These are phyloP conservation scores for Annulohypoxylon stygium DNA, from an alignment of 495 filamentous ascomycete species.

Conservation along the genomic window DNA sequence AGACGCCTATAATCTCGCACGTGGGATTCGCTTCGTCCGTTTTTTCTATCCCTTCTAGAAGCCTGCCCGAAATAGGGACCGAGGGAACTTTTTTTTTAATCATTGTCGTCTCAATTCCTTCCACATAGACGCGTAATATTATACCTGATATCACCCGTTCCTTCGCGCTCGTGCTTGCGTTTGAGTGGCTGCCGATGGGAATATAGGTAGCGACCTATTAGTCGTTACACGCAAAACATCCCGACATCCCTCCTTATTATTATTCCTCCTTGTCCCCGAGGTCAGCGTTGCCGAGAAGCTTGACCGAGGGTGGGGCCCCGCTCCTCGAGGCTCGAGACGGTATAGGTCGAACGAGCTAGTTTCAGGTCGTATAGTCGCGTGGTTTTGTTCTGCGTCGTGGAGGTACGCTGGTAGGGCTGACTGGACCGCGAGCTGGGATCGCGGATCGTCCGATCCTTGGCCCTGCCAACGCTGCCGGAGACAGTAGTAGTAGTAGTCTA, in stretches of 20 bases:
- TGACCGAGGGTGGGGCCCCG: slow-evolving; percentile 22
- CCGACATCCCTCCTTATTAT: too few species aligned
- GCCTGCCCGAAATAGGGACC: slow-evolving; percentile 15
- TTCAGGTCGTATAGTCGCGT: slow-evolving; percentile 12
- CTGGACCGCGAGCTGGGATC: neutral
- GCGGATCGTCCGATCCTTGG: neutral
- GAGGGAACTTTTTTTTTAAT: neutral
- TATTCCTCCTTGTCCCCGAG: neutral
- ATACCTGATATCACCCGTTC: neutral
- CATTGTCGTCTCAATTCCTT: neutral
- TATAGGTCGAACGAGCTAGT: neutral
- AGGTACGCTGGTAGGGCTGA: slow-evolving; percentile 3
- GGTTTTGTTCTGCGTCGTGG: slow-evolving; percentile 4
- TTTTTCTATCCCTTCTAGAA: slow-evolving; percentile 12
- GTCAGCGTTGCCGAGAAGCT: neutral
- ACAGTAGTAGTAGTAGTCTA: slow-evolving; percentile 1
- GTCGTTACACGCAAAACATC: too few species aligned
- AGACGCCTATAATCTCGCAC: neutral
- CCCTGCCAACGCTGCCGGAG: neutral
- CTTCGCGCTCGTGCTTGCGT: neutral
- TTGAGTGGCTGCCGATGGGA: neutral
- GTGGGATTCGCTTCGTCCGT: slow-evolving; percentile 1
- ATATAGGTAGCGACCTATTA: neutral
- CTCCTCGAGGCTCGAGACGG: neutral
- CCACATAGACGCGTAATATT: neutral